Base-by-base conservation (phyloP, 2,329 filamentous ascomycete genomes). In the Aspergillus cejpii region DNA sequence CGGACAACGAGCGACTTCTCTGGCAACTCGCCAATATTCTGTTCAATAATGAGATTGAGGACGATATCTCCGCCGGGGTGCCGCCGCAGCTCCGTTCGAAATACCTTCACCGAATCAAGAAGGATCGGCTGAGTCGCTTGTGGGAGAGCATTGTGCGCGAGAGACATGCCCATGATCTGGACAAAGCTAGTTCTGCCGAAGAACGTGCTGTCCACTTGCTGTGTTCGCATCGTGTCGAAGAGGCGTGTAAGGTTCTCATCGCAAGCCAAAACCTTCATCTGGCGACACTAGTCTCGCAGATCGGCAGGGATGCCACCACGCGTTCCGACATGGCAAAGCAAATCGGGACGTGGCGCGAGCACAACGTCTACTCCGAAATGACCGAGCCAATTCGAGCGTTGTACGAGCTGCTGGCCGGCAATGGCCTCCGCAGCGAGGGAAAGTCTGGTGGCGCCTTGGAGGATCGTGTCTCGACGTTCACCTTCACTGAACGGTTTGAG, bases 21-120 rank as follows among this genome's bases (percentile, higher is more conserved):
- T 98, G 94, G 92, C 79, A 87, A 49, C 74, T 98, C 27, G 84
- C 87, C 1, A 85, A 86, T 45, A 83, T 96, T 28, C 76, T 98
- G 3, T 98, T 95, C 59, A 89, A 95, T 53, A 74, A 81, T n/a
- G 65, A 71, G 7, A 67, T 72, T 15, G 64, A 73, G 26, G 68
- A 73, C 40, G 67, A 73, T 43, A 69, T 72, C 26, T 72, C 68
- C 8, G 61, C 59, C 3, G 65, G 65, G 27, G 63, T 74, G 17
- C 69, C 68, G 15, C 52, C 58, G 14, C 57, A 66, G 33, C 53
- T 73, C 39, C 63, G 64, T 29, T 44, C 61, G 1, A 63, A 67
- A 29, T 74, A 66, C 42, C 54, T 61, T 5, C 62, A 68, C 48
- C 71, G 71, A 15, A 70, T 75, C 42, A 72, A 70, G 43, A 74